A percentile compares a stretch with the other conserved stretches of the same genome.
Evolutionary conservation across 1,139 yeast genomes (phyloP).

Genomic region (Meyerozyma elateridarum): DNA sequence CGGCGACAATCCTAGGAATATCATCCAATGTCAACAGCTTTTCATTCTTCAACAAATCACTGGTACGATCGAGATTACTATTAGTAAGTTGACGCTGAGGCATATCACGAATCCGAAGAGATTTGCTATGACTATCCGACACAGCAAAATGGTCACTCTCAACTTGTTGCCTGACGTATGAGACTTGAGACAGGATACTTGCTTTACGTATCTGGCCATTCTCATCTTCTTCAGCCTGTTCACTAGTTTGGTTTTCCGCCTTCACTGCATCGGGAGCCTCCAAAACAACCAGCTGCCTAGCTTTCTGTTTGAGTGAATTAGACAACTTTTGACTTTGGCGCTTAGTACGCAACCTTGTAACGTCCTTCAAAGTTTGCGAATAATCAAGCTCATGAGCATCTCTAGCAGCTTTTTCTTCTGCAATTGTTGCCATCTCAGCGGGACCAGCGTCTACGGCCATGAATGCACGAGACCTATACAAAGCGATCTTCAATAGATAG

Average conservation of each 20-base stretch:
- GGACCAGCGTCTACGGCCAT: slow-evolving; percentile 32
- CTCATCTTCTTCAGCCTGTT: slow-evolving; percentile 13
- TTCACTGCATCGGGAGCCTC: slow-evolving; percentile 52
- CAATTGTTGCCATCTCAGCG: slow-evolving; percentile 13
- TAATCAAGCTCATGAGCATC: slow-evolving; percentile 39
- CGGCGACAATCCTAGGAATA: slow-evolving; percentile 93
- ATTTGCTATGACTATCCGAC: slow-evolving; percentile 19
- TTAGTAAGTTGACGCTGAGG: slow-evolving; percentile 31
- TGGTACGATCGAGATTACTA: slow-evolving; percentile 46
- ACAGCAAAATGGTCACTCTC: slow-evolving; percentile 35
- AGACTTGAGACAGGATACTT: slow-evolving; percentile 18
- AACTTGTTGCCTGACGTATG: slow-evolving; percentile 19
- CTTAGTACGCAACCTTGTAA: slow-evolving; percentile 69
- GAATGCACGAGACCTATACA: slow-evolving; percentile 70
- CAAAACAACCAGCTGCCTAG: slow-evolving; percentile 40
- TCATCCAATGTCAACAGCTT: slow-evolving; percentile 90
- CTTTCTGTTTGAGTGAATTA: slow-evolving; percentile 47
- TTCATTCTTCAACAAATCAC: slow-evolving; percentile 71
- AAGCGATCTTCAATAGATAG: slow-evolving; percentile 76
- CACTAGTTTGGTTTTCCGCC: slow-evolving; percentile 19
- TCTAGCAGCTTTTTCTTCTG: slow-evolving; percentile 16
- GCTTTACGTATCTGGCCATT: slow-evolving; percentile 12
- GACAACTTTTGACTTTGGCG: slow-evolving; percentile 66
- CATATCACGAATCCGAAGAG: slow-evolving; percentile 43
- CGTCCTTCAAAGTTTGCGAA: slow-evolving; percentile 69